Conservation (phyloP, 768 basidiomycete species). For the Lactarius akahatsu region DNA sequence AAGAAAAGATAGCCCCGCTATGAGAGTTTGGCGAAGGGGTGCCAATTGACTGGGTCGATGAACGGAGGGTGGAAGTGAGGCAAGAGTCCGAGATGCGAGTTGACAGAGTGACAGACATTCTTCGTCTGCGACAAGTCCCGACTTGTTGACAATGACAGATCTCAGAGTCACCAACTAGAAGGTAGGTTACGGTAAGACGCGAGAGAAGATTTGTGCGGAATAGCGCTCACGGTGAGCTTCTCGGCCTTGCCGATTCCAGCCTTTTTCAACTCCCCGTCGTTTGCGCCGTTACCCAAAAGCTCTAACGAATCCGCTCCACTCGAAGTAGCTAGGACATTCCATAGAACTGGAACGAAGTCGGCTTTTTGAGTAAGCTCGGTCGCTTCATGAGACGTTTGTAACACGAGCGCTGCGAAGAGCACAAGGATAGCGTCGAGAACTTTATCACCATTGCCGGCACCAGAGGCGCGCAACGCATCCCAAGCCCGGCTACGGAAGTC, state of each 20-base stretch:
- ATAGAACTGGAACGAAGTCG: slow-evolving; percentile 35
- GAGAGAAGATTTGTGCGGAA: not conserved
- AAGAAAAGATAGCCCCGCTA: slow-evolving; percentile 42
- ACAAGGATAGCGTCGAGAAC: slow-evolving; percentile 63
- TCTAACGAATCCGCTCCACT: slow-evolving; percentile 50
- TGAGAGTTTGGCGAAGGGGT: slow-evolving; percentile 37
- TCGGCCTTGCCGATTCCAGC: slow-evolving; percentile 60
- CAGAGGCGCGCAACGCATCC: slow-evolving; percentile 59
- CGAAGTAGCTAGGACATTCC: slow-evolving; percentile 31
- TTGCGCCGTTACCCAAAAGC: slow-evolving; percentile 38
- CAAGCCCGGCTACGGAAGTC: slow-evolving; percentile 71
- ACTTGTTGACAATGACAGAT: slow-evolving; percentile 39
- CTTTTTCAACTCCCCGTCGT: slow-evolving; percentile 48
- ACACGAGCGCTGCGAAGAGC: slow-evolving; percentile 61
- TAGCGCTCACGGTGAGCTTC: slow-evolving; percentile 47
- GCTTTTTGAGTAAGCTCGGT: slow-evolving; percentile 49
- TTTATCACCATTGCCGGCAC: slow-evolving; percentile 62
- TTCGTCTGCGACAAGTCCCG: slow-evolving; percentile 37
- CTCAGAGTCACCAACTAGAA: slow-evolving; percentile 41
- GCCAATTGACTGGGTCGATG: slow-evolving; percentile 38
- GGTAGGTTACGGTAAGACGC: not conserved
- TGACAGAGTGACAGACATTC: slow-evolving; percentile 49
- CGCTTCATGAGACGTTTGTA: slow-evolving; percentile 57
- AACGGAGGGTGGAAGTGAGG: slow-evolving; percentile 46
- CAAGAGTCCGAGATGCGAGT: slow-evolving; percentile 52